Evolutionary conservation across 768 basidiomycete species (phyloP), one percentile per base, ranked within the genome.

Genomic region (Boletus bicolor): DNA sequence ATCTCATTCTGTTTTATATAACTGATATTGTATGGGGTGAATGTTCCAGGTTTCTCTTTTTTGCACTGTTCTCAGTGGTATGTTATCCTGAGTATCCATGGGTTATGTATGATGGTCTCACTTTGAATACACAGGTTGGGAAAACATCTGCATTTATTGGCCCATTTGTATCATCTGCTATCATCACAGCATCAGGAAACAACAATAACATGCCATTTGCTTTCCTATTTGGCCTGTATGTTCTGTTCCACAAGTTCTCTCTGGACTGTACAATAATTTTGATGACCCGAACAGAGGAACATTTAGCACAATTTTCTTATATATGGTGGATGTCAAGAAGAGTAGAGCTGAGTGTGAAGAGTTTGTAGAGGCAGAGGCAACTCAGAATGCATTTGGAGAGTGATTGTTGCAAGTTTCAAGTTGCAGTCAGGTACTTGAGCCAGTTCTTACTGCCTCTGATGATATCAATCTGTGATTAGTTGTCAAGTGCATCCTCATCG

Each of bases 91-190:
- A 32, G 11, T 32, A 15, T 49, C 3, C 3, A 19, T 28, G 12
- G 19, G 5, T 35, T 15, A 2, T 4, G 7, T 21, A 28, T 24
- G 4, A 36, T 26, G 10, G 1, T 0, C 21, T 51, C 24, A 55
- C 37, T 26, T 32, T 44, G 24, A 19, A 45, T 11, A 55, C 6
- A 32, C 37, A 86, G 83, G 73, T 87, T 41, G 86, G 87, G 14
- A 89, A 88, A 69, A 87, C 86, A 7, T 87, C 86, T 38, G 84
- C 86, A 17, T 87, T 89, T 68, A 87, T 89, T 55, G 87, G 87
- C 0, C 86, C 87, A 3, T 78, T 89, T 61, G 84, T 88, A 24
- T 87, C 86, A 2, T 83, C 84, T 49, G 87, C 87, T 2, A 88
- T 89, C 55, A 89, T 89, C 58, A 82, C 82, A 11, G 85, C 79